Evolutionary conservation across 352 stramenopile genomes (phyloP), one percentile per base, ranked within the genome.

Genomic region (Phytophthora hibernalis): DNA sequence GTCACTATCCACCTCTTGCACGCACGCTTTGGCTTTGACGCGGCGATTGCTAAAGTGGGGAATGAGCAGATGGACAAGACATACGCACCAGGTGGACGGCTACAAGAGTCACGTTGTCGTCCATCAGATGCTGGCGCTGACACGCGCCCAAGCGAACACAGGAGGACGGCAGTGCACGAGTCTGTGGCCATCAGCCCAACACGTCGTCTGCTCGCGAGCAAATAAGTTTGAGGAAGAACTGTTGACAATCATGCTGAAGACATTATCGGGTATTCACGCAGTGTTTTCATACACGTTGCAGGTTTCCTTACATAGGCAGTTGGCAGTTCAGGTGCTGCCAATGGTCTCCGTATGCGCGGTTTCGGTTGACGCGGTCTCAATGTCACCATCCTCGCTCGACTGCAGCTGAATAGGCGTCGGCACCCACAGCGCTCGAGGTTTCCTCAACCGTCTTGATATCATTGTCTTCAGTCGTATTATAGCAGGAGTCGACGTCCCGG

Each of bases 251-350:
- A 54, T 55, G 49, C 33, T 56, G 24, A 38, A 38, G 51, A 63
- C 58, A 66, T 21, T 47, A 48, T 48, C 26, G 2, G 50, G 50
- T n/a, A 31, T 31, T 44, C n/a, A 56, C 49, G 20, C 20, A 28
- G 30, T 52, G 5, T 55, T 59, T 35, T 49, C 33, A 18, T 48
- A 37, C 37, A 45, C 42, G 10, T 28, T 62, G 42, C 24, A 35
- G 5, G 43, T 52, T 26, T 66, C 13, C 53, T 68, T 64, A 64
- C 61, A 68, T 68, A 53, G 53, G 45, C 61, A 69, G 50, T 67
- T 72, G 43, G 30, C 62, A 65, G 54, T 45, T 54, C 55, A 40
- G 24, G 26, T 43, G 55, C 55, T 55, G 55, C 42, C 33, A n/a
- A 42, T 28, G 26, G 26, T n/a, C 48, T 48, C 51, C 21, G 59